These are phyloP conservation scores for Decorospora gaudefroyi DNA, from an alignment of 2,329 filamentous ascomycete species.

Conservation along the genomic window DNA sequence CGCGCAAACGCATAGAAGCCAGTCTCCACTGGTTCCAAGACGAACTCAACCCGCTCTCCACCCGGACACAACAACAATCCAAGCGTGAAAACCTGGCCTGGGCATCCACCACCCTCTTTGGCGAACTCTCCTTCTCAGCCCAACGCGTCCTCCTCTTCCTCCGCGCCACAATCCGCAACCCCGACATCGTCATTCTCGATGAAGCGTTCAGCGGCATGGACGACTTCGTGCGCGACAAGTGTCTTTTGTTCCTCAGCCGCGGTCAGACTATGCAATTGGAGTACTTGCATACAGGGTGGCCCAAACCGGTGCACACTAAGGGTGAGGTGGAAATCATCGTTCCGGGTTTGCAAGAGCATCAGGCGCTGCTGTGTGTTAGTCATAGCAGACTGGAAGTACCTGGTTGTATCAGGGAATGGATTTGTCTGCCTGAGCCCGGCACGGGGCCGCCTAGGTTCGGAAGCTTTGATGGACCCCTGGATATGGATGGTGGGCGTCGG, in stretches of 20 bases:
- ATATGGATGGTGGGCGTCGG: slow-evolving; percentile 58
- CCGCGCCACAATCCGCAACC: slow-evolving; percentile 52
- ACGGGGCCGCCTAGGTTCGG: slow-evolving; percentile 69
- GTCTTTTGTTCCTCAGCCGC: slow-evolving; percentile 72
- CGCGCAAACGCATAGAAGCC: slow-evolving; percentile 66
- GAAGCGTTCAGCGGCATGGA: slow-evolving; percentile 59
- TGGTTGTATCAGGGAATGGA: slow-evolving; percentile 77
- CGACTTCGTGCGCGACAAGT: slow-evolving; percentile 75
- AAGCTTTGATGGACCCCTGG: slow-evolving; percentile 64
- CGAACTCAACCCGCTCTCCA: slow-evolving; percentile 65
- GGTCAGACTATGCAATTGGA: slow-evolving; percentile 49
- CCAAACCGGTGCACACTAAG: slow-evolving; percentile 52
- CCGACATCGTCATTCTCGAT: slow-evolving; percentile 57
- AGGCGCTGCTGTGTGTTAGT: slow-evolving; percentile 89
- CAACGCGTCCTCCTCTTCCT: slow-evolving; percentile 87
- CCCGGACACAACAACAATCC: slow-evolving; percentile 4
- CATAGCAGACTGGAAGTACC: slow-evolving; percentile 92
- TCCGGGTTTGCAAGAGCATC: slow-evolving; percentile 66
- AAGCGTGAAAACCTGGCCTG: slow-evolving; percentile 56
- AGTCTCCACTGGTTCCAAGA: slow-evolving; percentile 75
- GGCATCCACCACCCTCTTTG: slow-evolving; percentile 70
- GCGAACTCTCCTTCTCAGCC: slow-evolving; percentile 74
- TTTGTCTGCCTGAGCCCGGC: slow-evolving; percentile 80
- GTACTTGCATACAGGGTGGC: slow-evolving; percentile 42
- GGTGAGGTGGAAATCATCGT: slow-evolving; percentile 60